These are phyloP conservation scores for Hemisphaericaspora nanyangensis DNA, from an alignment of 805 yeast genomes.

Conservation along the genomic window DNA sequence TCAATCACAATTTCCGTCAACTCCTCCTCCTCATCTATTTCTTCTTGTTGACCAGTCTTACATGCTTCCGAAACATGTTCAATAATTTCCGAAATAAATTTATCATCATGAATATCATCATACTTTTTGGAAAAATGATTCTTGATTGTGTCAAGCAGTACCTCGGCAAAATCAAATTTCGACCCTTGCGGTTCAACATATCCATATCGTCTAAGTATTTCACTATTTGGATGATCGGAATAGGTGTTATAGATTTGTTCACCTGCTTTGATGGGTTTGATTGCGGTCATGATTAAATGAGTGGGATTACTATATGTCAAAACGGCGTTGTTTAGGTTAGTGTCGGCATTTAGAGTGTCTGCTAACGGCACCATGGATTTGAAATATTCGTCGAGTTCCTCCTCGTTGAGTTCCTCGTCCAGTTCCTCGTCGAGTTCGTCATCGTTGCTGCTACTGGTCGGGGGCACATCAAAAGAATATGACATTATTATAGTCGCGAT, in stretches of 20 bases:
- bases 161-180: slow-evolving; percentile 76
- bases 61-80: slow-evolving; percentile 19
- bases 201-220: slow-evolving; percentile 85
- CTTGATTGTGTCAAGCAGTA: slow-evolving; percentile 45
- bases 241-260: slow-evolving; percentile 85
- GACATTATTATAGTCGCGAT: slow-evolving; percentile 83
- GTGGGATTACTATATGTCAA: slow-evolving; percentile 47
- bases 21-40: slow-evolving; percentile 38
- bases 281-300: slow-evolving; percentile 67
- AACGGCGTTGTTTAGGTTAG: slow-evolving; percentile 70
- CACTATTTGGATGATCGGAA: slow-evolving; percentile 90
- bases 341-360: slow-evolving; percentile 85
- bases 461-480: slow-evolving; percentile 79
- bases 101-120: slow-evolving; percentile 15
- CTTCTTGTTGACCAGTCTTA: slow-evolving; percentile 21
- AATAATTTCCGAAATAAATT: slow-evolving; percentile 30
- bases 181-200: slow-evolving; percentile 77
- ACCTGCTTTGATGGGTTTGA: slow-evolving; percentile 53
- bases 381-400: slow-evolving; percentile 24
- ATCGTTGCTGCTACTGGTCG: slow-evolving; percentile 24
- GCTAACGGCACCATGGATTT: slow-evolving; percentile 94
- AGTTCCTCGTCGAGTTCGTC: slow-evolving; percentile 22
- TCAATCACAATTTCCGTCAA: slow-evolving; percentile 40
- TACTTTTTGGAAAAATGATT: slow-evolving; percentile 26
- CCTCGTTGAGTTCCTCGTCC: slow-evolving; percentile 15